Percentiles rank a stretch among this genome's conserved stretches.
phyloP scores from a whole-genome alignment of 108 stramenopile species.

The Discostella pseudostelligera region DNA sequence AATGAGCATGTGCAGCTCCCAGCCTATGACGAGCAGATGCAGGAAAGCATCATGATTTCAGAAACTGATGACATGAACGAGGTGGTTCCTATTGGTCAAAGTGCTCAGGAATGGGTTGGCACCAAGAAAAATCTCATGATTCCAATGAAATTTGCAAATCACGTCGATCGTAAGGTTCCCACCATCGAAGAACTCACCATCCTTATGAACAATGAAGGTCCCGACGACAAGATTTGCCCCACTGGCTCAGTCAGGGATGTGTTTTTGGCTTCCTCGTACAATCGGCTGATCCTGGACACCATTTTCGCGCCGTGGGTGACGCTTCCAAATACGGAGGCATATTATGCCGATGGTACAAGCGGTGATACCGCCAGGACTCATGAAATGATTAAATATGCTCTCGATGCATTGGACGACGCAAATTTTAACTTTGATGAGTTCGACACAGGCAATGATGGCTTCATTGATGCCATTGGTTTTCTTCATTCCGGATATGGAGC shows the following conservation, averaged over 20 bases:
- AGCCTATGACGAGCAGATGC: neutral
- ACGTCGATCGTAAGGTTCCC: slow-evolving; percentile 36
- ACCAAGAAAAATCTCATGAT: slow-evolving; percentile 35
- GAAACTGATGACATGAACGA: neutral
- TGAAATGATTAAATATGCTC: slow-evolving; percentile 28
- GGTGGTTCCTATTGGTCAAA: neutral
- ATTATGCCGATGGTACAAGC: slow-evolving; percentile 49
- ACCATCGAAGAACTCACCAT: slow-evolving; percentile 39
- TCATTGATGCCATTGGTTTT: slow-evolving; percentile 60
- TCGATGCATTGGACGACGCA: slow-evolving; percentile 8
- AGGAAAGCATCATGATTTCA: neutral
- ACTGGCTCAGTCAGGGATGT: slow-evolving; percentile 44
- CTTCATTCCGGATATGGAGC: slow-evolving; percentile 78
- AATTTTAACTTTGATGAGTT: slow-evolving; percentile 18
- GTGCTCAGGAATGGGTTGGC: neutral
- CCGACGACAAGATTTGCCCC: slow-evolving; percentile 28
- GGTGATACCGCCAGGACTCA: slow-evolving; percentile 23
- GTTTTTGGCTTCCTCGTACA: slow-evolving; percentile 34
- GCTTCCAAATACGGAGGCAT: slow-evolving; percentile 47
- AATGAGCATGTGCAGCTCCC: neutral
- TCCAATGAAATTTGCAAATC: slow-evolving; percentile 52
- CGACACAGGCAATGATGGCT: slow-evolving; percentile 30
- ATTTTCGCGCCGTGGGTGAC: slow-evolving; percentile 51
- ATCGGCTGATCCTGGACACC: slow-evolving; percentile 25
- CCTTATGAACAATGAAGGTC: slow-evolving; percentile 44